Evolutionary conservation across 2,329 filamentous ascomycete genomes (phyloP).

Genomic region (Rasamsonia emersonii): DNA sequence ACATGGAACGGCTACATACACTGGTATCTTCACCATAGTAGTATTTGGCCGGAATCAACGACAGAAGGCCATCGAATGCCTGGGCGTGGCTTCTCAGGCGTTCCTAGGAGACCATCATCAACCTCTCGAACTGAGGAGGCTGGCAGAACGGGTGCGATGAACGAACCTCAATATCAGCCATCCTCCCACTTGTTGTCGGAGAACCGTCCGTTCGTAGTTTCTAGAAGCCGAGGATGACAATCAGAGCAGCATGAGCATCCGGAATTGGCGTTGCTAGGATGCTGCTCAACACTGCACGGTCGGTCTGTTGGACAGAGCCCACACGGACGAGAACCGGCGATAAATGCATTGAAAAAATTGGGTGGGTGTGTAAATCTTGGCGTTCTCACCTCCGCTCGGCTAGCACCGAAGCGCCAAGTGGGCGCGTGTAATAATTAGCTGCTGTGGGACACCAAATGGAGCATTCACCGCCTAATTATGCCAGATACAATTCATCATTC

Average conservation of each 20-base stretch:
- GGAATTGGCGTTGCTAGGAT: constrained; percentile 2
- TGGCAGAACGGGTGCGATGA: constrained; percentile 7
- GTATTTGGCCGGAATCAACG: constrained; percentile 79
- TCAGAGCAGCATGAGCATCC: neutral
- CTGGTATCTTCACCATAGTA: constrained; percentile 82
- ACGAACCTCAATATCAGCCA: constrained; percentile 35
- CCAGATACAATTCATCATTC: no score
- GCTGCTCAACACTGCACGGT: constrained; percentile 3
- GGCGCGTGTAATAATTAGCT: no score
- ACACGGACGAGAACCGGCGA: constrained; percentile 6
- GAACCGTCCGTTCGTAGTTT: neutral
- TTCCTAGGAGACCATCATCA: constrained; percentile 30
- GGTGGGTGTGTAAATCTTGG: constrained; percentile 32
- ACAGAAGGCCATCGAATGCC: constrained; percentile 79
- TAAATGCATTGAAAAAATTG: constrained; percentile 27
- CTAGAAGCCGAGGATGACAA: neutral
- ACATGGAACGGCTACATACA: constrained; percentile 48
- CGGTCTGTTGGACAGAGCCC: no score
- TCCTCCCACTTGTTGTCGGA: constrained; percentile 11
- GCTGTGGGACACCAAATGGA: no score
- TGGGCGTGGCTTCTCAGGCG: constrained; percentile 50
- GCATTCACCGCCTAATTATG: constrained; percentile 2
- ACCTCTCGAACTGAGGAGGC: constrained; percentile 10
- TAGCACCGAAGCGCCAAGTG: no score
- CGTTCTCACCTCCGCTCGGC: no score